phyloP scores from a whole-genome alignment of 306 rosid genomes.

The Cucumis melo region DNA sequence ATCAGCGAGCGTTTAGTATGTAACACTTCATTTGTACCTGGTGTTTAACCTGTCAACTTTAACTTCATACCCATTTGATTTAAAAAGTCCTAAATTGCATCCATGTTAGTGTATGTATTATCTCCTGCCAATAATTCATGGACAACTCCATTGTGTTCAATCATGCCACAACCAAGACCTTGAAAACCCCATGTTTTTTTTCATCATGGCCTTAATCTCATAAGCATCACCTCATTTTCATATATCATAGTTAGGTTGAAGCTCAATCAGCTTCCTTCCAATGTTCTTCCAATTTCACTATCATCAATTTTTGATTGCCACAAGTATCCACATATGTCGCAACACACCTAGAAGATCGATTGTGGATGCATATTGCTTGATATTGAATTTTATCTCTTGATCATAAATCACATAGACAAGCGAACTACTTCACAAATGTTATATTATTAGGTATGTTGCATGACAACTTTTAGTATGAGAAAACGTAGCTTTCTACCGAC shows the following conservation, averaged over 20 bases:
- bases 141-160: too few relatives aligned
- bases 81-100: too few relatives aligned
- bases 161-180: too few relatives aligned
- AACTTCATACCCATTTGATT: too few relatives aligned
- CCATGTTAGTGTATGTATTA: too few relatives aligned
- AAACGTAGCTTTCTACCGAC: conserved; percentile 35
- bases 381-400: conserved; percentile 55
- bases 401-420: conserved; percentile 54
- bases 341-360: conserved; percentile 59
- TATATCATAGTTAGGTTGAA: conserved; percentile 63
- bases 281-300: conserved; percentile 59
- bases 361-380: conserved; percentile 78
- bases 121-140: too few relatives aligned
- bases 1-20: too few relatives aligned
- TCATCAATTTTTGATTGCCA: conserved; percentile 65
- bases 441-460: conserved; percentile 24
- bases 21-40: too few relatives aligned
- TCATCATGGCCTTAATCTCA: too few relatives aligned
- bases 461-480: conserved; percentile 39
- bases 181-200: too few relatives aligned
- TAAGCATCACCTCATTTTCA: background rate
- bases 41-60: too few relatives aligned
- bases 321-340: conserved; percentile 37
- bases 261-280: conserved; percentile 55
- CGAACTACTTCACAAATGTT: conserved; percentile 76